Percentiles rank a stretch among this genome's conserved stretches.
Evolutionary conservation across 371 early-diverging fungal species (phyloP).

Genomic region (Haplosporangium sp.): DNA sequence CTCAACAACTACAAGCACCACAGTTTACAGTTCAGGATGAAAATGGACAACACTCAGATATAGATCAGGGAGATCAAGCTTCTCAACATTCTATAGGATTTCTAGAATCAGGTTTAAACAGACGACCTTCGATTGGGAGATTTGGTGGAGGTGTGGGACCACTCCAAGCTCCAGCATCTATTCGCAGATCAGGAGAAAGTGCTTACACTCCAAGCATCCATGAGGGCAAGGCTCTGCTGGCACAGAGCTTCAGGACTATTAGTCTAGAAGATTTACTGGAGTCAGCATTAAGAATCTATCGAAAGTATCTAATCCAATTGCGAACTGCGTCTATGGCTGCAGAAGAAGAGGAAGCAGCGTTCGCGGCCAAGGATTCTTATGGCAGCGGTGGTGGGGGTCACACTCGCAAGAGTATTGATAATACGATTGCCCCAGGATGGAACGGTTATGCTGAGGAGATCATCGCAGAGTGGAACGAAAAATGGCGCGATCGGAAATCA

Average conservation of each 20-base stretch:
- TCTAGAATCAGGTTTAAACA: slow-evolving; percentile 13
- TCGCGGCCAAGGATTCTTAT: slow-evolving; percentile 5
- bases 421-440: slow-evolving; percentile 36
- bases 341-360: slow-evolving; percentile 29
- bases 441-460: slow-evolving; percentile 51
- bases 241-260: slow-evolving; percentile 43
- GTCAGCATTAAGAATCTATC: slow-evolving; percentile 40
- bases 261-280: slow-evolving; percentile 43
- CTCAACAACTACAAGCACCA: slow-evolving; percentile 12
- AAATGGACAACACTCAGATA: slow-evolving; percentile 1
- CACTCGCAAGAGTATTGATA: slow-evolving; percentile 22
- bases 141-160: slow-evolving; percentile 32
- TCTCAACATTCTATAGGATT: slow-evolving; percentile 24
- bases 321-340: slow-evolving; percentile 50
- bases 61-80: not conserved
- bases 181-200: slow-evolving; percentile 45
- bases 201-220: slow-evolving; percentile 36
- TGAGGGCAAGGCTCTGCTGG: slow-evolving; percentile 26
- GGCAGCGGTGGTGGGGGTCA: not conserved
- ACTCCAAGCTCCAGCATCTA: slow-evolving; percentile 26
- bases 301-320: slow-evolving; percentile 48
- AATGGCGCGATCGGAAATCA: slow-evolving; percentile 35
- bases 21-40: slow-evolving; percentile 19
- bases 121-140: slow-evolving; percentile 19
- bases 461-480: slow-evolving; percentile 49